Evolutionary conservation across 2,329 filamentous ascomycete species (phyloP).

Genomic region (Calonectria hawksworthii): DNA sequence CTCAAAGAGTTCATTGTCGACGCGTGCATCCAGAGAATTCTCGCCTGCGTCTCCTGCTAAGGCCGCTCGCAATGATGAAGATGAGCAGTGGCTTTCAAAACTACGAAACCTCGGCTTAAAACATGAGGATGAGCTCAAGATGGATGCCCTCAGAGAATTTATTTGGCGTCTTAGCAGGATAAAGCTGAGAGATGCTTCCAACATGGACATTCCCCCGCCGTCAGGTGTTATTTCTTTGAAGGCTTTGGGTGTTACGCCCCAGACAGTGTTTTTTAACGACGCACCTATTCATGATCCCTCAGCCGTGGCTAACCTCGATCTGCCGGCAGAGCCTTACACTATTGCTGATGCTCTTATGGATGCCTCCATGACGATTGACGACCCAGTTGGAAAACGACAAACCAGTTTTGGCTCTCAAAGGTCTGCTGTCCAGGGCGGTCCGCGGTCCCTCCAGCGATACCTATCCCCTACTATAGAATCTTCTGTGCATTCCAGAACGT

Average conservation of each 20-base stretch:
- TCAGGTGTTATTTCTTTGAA: constrained; percentile 76
- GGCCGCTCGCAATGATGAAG: constrained; percentile 86
- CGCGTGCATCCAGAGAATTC: constrained; percentile 70
- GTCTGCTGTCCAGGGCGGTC: constrained; percentile 57
- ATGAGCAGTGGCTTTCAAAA: constrained; percentile 92
- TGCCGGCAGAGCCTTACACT: constrained; percentile 71
- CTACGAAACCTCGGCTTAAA: constrained; percentile 87
- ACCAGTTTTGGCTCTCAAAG: constrained; percentile 66
- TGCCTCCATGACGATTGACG: constrained; percentile 89
- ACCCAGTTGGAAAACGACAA: constrained; percentile 67
- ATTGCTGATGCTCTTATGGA: constrained; percentile 93
- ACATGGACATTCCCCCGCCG: constrained; percentile 50
- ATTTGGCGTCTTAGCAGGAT: constrained; percentile 88
- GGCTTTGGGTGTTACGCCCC: constrained; percentile 81
- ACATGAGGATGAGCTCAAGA: constrained; percentile 88
- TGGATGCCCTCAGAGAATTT: constrained; percentile 88
- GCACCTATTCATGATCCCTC: constrained; percentile 66
- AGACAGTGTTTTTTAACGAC: constrained; percentile 95
- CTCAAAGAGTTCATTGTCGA: constrained; percentile 60
- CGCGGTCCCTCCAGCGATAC: constrained; percentile 46
- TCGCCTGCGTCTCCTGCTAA: constrained; percentile 71
- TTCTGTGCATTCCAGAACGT: constrained; percentile 55
- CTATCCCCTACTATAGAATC: constrained; percentile 49
- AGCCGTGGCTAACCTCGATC: constrained; percentile 48
- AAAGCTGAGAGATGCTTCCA: constrained; percentile 67